A percentile compares a stretch with the other conserved stretches of the same genome.
Evolutionary conservation across 768 basidiomycete species (phyloP).

Genomic region (Steccherinum ochraceum): DNA sequence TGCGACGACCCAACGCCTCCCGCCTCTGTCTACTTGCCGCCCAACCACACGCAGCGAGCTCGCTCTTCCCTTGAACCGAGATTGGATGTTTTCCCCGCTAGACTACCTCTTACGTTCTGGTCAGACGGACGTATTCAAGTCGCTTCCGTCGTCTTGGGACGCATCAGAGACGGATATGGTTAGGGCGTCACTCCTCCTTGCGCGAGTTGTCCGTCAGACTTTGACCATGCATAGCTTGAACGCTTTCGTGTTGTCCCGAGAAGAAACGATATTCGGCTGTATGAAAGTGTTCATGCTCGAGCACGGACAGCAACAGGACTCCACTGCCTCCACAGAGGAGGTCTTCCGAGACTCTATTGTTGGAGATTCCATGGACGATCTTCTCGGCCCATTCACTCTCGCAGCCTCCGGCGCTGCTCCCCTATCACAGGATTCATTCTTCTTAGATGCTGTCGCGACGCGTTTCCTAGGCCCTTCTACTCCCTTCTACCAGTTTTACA

Average conservation of each 20-base stretch:
- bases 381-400: slow-evolving; percentile 52
- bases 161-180: slow-evolving; percentile 75
- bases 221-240: slow-evolving; percentile 35
- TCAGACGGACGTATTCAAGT: slow-evolving; percentile 61
- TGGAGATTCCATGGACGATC: slow-evolving; percentile 45
- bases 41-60: slow-evolving; percentile 6
- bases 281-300: slow-evolving; percentile 98
- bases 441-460: slow-evolving; percentile 48
- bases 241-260: slow-evolving; percentile 39
- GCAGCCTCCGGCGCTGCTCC: slow-evolving; percentile 13
- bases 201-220: slow-evolving; percentile 40
- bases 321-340: slow-evolving; percentile 35
- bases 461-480: slow-evolving; percentile 57
- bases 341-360: slow-evolving; percentile 78
- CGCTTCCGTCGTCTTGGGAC: slow-evolving; percentile 67
- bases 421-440: slow-evolving; percentile 16
- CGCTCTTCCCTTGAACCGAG: slow-evolving; percentile 43
- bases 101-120: slow-evolving; percentile 79
- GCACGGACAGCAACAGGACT: slow-evolving; percentile 51
- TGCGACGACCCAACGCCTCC: slow-evolving; percentile 49
- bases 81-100: slow-evolving; percentile 68
- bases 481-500: slow-evolving; percentile 93
- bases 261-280: slow-evolving; percentile 64
- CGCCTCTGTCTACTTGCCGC: slow-evolving; percentile 12
- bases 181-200: slow-evolving; percentile 61